A percentile compares a stretch with the other conserved stretches of the same genome.
Conservation (phyloP, 371 early-diverging fungal genomes). For the Ordospora colligata region DNA sequence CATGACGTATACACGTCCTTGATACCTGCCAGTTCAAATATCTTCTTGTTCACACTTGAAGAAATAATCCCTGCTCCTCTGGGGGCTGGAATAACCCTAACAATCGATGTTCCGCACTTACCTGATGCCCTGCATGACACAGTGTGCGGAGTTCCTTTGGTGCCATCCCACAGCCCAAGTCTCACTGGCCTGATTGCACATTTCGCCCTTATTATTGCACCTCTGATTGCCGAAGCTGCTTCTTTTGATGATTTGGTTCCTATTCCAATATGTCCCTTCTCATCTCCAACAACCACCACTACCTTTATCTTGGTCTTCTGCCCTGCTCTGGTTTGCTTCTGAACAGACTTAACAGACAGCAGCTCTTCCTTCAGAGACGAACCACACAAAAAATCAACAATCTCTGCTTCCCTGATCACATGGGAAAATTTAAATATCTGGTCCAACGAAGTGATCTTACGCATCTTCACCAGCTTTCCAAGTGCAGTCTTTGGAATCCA, state of each 20-base stretch:
- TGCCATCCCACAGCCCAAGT: constrained; percentile 95
- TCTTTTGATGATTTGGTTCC: constrained; percentile 98
- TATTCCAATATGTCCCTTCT: constrained; percentile 89
- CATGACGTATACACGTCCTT: constrained; percentile 90
- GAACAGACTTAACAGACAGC: constrained; percentile 97
- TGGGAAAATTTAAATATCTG: constrained; percentile 92
- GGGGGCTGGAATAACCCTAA: constrained; percentile 88
- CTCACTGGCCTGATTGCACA: constrained; percentile 90
- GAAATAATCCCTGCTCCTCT: constrained; percentile 97
- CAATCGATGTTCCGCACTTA: constrained; percentile 89
- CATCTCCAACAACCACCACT: constrained; percentile 93
- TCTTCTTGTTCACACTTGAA: constrained; percentile 87
- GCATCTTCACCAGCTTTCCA: constrained; percentile 60
- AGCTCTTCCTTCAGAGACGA: constrained; percentile 89
- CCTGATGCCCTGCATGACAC: constrained; percentile 94
- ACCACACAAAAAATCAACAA: constrained; percentile 81
- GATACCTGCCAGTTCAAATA: constrained; percentile 92
- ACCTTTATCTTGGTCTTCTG: constrained; percentile 99
- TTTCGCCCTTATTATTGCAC: constrained; percentile 95
- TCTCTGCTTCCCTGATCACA: constrained; percentile 97
- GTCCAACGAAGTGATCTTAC: constrained; percentile 66
- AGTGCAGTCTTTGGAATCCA: constrained; percentile 62
- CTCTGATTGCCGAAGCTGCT: constrained; percentile 91
- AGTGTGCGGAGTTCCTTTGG: constrained; percentile 91
- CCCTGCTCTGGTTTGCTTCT: constrained; percentile 99